Conservation (phyloP, 495 filamentous ascomycete species). For the Penicillium parvum region DNA sequence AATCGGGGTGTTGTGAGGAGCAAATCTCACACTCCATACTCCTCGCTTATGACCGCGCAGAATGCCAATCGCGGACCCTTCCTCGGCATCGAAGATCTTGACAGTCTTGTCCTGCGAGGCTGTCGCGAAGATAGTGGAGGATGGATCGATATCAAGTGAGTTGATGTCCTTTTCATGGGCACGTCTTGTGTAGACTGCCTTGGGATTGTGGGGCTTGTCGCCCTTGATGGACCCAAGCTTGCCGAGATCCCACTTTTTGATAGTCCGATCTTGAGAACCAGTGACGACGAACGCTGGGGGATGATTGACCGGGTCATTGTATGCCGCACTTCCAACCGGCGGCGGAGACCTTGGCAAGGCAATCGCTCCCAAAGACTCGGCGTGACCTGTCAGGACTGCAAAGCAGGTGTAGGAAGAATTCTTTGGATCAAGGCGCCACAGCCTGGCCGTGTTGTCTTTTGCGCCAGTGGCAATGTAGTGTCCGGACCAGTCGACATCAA, state of each 20-base stretch:
- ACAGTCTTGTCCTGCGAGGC: conserved; percentile 95
- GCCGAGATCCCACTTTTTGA: conserved; percentile 83
- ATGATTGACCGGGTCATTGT: conserved; percentile 63
- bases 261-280: conserved; percentile 88
- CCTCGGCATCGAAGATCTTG: conserved; percentile 89
- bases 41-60: conserved; percentile 88
- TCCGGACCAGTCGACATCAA: conserved; percentile 94
- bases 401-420: conserved; percentile 72
- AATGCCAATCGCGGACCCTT: conserved; percentile 83
- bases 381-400: conserved; percentile 80
- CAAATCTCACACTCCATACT: conserved; percentile 91
- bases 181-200: conserved; percentile 76
- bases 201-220: conserved; percentile 37
- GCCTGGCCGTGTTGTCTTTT: conserved; percentile 89
- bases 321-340: conserved; percentile 57
- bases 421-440: conserved; percentile 84
- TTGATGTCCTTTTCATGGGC: conserved; percentile 99
- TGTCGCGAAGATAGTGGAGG: conserved; percentile 74
- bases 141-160: conserved; percentile 73
- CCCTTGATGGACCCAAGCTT: conserved; percentile 37
- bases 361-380: conserved; percentile 92
- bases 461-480: conserved; percentile 93
- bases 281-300: conserved; percentile 83
- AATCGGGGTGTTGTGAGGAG: conserved; percentile 71
- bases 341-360: conserved; percentile 68